A percentile compares a stretch with the other conserved stretches of the same genome.
phyloP scores from a whole-genome alignment of 805 yeast species.

The Metschnikowia henanensis region DNA sequence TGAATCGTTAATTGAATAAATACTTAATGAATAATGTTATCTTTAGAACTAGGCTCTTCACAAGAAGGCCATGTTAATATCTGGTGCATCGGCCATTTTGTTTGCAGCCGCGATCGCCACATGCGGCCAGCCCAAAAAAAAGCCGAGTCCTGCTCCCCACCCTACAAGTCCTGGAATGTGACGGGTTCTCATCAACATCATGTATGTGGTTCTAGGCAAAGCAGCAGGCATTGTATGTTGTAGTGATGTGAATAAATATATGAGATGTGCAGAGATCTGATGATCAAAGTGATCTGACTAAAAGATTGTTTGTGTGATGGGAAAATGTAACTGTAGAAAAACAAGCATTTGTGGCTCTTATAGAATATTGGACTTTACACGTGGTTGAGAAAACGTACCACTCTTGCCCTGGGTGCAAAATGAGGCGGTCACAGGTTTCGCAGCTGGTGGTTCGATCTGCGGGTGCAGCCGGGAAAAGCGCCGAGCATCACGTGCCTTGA shows the following conservation, averaged over 20 bases:
- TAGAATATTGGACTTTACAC: no score
- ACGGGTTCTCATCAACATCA: conserved; percentile 22
- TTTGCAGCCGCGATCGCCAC: conserved; percentile 24
- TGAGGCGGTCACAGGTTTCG: neutral
- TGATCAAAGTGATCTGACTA: no score
- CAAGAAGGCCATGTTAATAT: conserved; percentile 23
- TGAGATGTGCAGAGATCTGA: no score
- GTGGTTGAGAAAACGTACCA: neutral
- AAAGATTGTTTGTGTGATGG: neutral
- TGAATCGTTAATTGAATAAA: neutral
- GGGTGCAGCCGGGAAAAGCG: conserved; percentile 3
- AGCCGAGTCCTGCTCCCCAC: conserved; percentile 33
- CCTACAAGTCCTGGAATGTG: conserved; percentile 30
- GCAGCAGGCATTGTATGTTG: conserved; percentile 6
- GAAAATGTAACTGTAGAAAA: neutral
- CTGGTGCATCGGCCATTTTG: conserved; percentile 28
- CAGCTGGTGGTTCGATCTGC: conserved; percentile 5
- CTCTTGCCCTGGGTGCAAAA: conserved; percentile 2
- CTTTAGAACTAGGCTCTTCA: neutral
- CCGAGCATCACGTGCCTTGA: neutral
- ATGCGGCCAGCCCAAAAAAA: conserved; percentile 41
- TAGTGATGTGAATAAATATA: no score
- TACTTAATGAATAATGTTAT: neutral
- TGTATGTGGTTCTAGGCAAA: conserved; percentile 24
- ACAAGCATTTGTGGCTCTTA: no score